phyloP scores from a whole-genome alignment of 2,329 filamentous ascomycete genomes.

The Beauveria varroae region DNA sequence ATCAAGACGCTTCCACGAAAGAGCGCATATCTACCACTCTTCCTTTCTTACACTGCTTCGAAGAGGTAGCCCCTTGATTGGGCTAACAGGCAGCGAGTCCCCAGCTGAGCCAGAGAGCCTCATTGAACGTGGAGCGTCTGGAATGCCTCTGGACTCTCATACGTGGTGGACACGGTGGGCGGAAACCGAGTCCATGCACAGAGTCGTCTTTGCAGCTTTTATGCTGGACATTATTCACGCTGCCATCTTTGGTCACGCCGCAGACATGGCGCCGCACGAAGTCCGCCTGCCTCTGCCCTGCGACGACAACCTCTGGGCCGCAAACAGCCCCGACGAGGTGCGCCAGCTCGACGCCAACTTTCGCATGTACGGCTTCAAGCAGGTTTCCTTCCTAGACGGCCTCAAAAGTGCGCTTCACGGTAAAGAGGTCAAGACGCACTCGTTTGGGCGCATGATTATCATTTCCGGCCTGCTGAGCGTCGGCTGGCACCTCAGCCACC shows the following conservation, averaged over 20 bases:
- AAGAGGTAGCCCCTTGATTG: constrained; percentile 78
- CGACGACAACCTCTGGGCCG: constrained; percentile 80
- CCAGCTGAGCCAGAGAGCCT: constrained; percentile 48
- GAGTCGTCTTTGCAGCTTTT: constrained; percentile 83
- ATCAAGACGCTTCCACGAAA: constrained; percentile 72
- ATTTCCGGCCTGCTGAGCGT: constrained; percentile 88
- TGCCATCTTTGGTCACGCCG: constrained; percentile 85
- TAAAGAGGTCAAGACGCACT: constrained; percentile 73
- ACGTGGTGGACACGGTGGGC: constrained; percentile 83
- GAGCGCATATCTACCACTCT: constrained; percentile 83
- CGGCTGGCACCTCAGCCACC: constrained; percentile 84
- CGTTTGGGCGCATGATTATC: constrained; percentile 81
- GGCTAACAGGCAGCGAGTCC: constrained; percentile 69
- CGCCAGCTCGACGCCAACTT: constrained; percentile 69
- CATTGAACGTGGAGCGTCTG: constrained; percentile 30
- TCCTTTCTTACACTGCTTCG: constrained; percentile 80
- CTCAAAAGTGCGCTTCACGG: constrained; percentile 78
- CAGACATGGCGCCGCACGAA: constrained; percentile 86
- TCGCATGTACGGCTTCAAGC: constrained; percentile 70
- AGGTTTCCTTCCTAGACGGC: constrained; percentile 74
- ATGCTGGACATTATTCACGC: constrained; percentile 85
- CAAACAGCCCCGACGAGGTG: constrained; percentile 68
- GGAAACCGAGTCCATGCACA: constrained; percentile 76
- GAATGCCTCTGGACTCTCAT: constrained; percentile 30
- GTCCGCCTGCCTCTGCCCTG: constrained; percentile 80